Conservation (phyloP, 371 early-diverging fungal genomes). For the Mucor velutinosus region DNA sequence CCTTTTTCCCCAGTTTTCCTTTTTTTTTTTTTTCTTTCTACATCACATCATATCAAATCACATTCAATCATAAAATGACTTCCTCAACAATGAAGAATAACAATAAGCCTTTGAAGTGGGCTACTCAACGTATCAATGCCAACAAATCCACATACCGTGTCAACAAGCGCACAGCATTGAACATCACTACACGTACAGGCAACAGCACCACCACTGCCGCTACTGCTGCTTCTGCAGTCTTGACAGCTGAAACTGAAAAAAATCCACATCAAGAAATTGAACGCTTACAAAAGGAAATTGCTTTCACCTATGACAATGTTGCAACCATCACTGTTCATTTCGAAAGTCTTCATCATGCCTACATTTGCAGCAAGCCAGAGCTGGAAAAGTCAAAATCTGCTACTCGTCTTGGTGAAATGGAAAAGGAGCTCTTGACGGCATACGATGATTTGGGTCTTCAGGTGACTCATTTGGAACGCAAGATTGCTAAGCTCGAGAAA, state of each 20-base stretch:
- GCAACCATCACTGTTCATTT: slow-evolving; percentile 48
- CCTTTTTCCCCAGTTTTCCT: slow-evolving; percentile 8
- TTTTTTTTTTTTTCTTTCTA: slow-evolving; percentile 13
- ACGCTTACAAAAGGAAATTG: slow-evolving; percentile 38
- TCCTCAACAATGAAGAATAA: slow-evolving; percentile 13
- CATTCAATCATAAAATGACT: slow-evolving; percentile 14
- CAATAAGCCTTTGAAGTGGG: slow-evolving; percentile 28
- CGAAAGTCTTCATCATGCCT: slow-evolving; percentile 44
- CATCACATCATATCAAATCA: neutral
- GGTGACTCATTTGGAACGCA: slow-evolving; percentile 40
- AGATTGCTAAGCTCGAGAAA: slow-evolving; percentile 38
- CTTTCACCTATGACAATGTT: slow-evolving; percentile 38
- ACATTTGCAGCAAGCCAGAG: slow-evolving; percentile 27
- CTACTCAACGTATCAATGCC: slow-evolving; percentile 18
- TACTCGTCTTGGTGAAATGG: slow-evolving; percentile 45
- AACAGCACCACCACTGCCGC: neutral
- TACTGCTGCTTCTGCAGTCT: slow-evolving; percentile 3
- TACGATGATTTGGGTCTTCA: slow-evolving; percentile 51
- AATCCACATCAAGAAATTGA: slow-evolving; percentile 19
- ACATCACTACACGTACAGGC: neutral
- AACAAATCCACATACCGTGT: slow-evolving; percentile 13
- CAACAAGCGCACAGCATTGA: slow-evolving; percentile 18
- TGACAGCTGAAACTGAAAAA: slow-evolving; percentile 16
- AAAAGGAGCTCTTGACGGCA: slow-evolving; percentile 49
- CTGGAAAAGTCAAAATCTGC: slow-evolving; percentile 30